phyloP scores from a whole-genome alignment of 2,329 filamentous ascomycete species.

The Zymoseptoria pseudotritici region DNA sequence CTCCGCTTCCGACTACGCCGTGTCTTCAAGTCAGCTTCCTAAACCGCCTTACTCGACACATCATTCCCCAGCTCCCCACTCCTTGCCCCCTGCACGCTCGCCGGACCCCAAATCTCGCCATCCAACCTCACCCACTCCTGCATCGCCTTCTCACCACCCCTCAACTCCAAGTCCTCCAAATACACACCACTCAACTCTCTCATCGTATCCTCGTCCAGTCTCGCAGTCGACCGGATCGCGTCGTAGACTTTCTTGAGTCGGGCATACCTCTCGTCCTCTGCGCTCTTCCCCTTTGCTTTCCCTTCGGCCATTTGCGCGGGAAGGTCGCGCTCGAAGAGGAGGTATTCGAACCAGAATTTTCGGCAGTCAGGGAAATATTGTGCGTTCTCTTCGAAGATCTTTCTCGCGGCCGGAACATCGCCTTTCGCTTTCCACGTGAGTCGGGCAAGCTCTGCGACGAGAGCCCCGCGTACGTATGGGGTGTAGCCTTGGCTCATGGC shows the following conservation, averaged over 20 bases:
- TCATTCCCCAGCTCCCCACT: neutral
- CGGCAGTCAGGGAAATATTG: conserved; percentile 79
- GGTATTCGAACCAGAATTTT: conserved; percentile 83
- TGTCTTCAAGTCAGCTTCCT: neutral
- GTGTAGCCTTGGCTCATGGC: conserved; percentile 51
- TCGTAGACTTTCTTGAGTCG: conserved; percentile 76
- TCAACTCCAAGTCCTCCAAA: conserved; percentile 73
- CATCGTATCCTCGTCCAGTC: conserved; percentile 58
- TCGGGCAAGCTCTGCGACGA: conserved; percentile 82
- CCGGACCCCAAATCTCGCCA: conserved; percentile 70
- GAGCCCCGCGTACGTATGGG: conserved; percentile 67
- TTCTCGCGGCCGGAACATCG: conserved; percentile 65
- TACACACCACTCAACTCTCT: conserved; percentile 72
- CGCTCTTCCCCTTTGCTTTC: neutral
- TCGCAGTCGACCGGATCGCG: conserved; percentile 65
- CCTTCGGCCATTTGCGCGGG: conserved; percentile 54
- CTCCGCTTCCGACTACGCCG: neutral
- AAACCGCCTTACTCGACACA: neutral
- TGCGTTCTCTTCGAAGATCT: conserved; percentile 73
- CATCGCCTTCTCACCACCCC: conserved; percentile 74
- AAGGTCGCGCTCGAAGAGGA: conserved; percentile 82
- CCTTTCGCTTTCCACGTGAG: conserved; percentile 85
- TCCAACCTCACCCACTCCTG: conserved; percentile 80
- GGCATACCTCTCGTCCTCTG: conserved; percentile 58
- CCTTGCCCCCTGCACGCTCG: conserved; percentile 9